Conservation (phyloP, 192 early-diverging fungal genomes). For the Coemansia sp. region DNA sequence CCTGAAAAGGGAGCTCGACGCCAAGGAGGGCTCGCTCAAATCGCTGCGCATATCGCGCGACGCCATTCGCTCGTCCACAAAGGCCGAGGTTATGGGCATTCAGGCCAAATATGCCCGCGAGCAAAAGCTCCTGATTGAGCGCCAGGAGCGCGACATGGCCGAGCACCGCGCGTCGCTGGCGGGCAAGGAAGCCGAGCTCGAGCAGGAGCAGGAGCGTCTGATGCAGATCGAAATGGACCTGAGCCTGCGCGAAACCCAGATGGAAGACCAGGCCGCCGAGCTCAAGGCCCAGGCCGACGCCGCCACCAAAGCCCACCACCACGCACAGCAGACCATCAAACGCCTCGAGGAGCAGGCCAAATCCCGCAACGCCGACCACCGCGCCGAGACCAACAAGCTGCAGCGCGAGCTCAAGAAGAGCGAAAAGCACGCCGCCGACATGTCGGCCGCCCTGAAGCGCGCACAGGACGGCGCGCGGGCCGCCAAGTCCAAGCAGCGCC, state of each 20-base stretch:
- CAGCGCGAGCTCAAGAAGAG: conserved; percentile 17
- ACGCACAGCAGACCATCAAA: conserved; percentile 19
- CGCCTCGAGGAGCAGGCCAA: conserved; percentile 30
- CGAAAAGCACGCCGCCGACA: conserved; percentile 30
- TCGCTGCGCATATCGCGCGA: conserved; percentile 50
- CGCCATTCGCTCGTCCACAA: conserved; percentile 40
- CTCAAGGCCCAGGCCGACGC: conserved; percentile 25
- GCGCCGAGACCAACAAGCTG: conserved; percentile 20
- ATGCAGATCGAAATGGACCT: conserved; percentile 51
- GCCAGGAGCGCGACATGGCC: conserved; percentile 33
- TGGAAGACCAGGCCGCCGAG: conserved; percentile 43
- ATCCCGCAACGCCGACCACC: conserved; percentile 16
- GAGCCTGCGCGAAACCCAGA: conserved; percentile 36
- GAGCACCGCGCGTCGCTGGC: conserved; percentile 31
- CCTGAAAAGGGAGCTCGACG: conserved; percentile 36
- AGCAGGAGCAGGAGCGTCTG: conserved; percentile 44
- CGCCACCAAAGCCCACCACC: conserved; percentile 8
- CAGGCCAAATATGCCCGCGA: conserved; percentile 45
- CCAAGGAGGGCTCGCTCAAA: conserved; percentile 46
- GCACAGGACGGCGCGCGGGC: conserved; percentile 15
- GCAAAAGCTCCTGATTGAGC: conserved; percentile 32
- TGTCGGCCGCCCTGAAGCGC: conserved; percentile 25
- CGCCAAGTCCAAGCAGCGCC: conserved; percentile 17
- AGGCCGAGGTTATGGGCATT: conserved; percentile 48
- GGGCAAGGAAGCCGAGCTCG: conserved; percentile 34